Conservation (phyloP, 2,329 filamentous ascomycete genomes). For the Microsporum canis region DNA sequence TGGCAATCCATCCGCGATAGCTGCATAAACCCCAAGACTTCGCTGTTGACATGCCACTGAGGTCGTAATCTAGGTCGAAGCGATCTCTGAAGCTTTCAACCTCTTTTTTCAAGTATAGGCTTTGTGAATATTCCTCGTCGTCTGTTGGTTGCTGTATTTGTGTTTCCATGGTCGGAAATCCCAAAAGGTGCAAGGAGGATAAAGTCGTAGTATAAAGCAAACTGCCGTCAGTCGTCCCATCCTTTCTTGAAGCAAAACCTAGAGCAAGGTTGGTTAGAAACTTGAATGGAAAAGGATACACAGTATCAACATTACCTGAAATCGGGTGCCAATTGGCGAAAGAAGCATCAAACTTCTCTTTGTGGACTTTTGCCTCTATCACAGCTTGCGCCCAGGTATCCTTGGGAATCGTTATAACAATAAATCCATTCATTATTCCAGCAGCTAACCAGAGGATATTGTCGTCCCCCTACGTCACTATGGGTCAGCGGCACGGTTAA, state of each 20-base stretch:
- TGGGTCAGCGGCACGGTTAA: not conserved
- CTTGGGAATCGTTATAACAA: not conserved
- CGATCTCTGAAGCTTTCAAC: constrained; percentile 26
- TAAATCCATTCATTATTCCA: constrained; percentile 4
- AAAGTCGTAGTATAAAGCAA: not conserved
- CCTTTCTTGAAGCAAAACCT: not conserved
- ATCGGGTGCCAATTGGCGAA: not conserved
- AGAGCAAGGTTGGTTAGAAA: not conserved
- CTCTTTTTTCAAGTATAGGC: constrained; percentile 22
- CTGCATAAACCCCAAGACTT: constrained; percentile 44
- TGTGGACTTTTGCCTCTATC: not conserved
- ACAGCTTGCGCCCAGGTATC: not conserved
- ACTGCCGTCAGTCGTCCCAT: not conserved
- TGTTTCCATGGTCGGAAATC: not conserved
- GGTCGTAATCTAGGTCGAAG: constrained; percentile 41
- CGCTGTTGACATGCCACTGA: constrained; percentile 40
- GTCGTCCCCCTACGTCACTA: not conserved
- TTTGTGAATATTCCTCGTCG: not conserved
- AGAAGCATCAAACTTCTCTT: not conserved
- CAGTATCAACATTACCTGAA: not conserved
- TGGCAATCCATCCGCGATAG: constrained; percentile 35
- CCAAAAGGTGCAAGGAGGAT: not conserved
- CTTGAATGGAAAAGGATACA: not conserved
- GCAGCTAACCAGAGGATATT: not conserved
- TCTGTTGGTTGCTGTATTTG: not conserved